Percentiles rank a stretch among this genome's conserved stretches.
phyloP scores from a whole-genome alignment of 2,329 filamentous ascomycete genomes.

The Aspergillus fumigatus region DNA sequence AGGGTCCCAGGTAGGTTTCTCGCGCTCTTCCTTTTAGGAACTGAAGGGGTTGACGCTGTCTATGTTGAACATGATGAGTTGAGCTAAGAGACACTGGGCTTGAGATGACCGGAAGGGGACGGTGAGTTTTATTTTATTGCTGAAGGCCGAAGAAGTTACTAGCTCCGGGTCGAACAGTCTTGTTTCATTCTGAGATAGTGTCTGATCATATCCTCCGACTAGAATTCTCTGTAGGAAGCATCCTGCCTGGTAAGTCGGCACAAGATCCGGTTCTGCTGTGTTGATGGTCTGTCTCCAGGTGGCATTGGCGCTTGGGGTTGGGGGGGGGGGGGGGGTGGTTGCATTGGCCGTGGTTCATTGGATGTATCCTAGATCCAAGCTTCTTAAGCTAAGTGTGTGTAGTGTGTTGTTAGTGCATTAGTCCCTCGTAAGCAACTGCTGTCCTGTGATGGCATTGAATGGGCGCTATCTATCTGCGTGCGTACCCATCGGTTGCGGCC shows the following conservation, averaged over 20 bases:
- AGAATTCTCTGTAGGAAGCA: not conserved
- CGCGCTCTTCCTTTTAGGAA: constrained; percentile 22
- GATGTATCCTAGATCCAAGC: not conserved
- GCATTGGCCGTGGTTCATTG: no score
- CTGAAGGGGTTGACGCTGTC: constrained; percentile 31
- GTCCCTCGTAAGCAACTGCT: no score
- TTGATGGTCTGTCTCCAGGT: not conserved
- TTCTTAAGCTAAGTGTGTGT: not conserved
- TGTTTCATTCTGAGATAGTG: no score
- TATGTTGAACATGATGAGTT: constrained; percentile 9
- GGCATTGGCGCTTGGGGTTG: no score
- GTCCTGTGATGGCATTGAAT: no score
- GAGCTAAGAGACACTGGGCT: not conserved
- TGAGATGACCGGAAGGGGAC: not conserved
- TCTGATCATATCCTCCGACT: no score
- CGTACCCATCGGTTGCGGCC: not conserved
- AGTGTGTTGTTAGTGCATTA: not conserved
- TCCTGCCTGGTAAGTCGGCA: not conserved
- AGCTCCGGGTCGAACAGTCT: not conserved
- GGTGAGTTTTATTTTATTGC: not conserved
- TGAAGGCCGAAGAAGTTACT: not conserved
- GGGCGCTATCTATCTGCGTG: no score
- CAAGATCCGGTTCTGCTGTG: not conserved
- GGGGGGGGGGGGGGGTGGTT: no score
- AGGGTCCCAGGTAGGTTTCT: constrained; percentile 25